phyloP scores from a whole-genome alignment of 2,329 filamentous ascomycete genomes.

The Fusarium haematococcum region DNA sequence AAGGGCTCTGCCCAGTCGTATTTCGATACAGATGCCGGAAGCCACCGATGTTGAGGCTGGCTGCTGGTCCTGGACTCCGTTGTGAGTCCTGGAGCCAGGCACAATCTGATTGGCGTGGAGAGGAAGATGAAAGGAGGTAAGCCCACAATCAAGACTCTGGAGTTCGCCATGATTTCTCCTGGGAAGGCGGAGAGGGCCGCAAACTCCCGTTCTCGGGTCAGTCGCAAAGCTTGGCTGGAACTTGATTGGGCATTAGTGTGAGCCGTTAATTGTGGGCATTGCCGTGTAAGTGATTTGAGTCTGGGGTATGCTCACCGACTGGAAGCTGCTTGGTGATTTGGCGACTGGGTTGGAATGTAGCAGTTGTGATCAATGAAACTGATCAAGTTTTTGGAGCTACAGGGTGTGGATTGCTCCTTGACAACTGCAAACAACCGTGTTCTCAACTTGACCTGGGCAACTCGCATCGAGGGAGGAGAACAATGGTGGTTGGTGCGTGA shows the following conservation, averaged over 20 bases:
- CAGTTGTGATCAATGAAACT: background rate
- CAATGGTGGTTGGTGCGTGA: conserved; percentile 18
- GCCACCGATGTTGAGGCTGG: background rate
- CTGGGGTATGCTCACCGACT: conserved; percentile 9
- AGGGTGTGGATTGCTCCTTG: background rate
- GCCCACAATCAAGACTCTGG: background rate
- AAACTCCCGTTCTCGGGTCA: background rate
- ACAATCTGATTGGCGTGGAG: background rate
- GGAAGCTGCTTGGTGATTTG: background rate
- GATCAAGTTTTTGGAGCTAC: background rate
- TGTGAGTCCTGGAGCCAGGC: background rate
- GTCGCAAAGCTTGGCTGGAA: background rate
- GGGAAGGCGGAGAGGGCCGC: background rate
- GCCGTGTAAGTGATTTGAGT: background rate
- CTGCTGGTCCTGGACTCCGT: background rate
- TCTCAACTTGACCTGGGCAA: background rate
- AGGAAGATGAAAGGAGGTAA: background rate
- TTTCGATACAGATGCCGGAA: background rate
- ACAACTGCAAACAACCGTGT: background rate
- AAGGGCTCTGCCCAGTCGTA: background rate
- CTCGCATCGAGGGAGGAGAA: background rate
- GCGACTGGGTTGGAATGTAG: background rate
- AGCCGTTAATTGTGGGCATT: conserved; percentile 1
- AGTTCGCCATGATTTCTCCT: background rate
- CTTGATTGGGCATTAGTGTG: background rate